Conservation (phyloP, 179 eudicot genomes). For the Beta lomatogona region DNA sequence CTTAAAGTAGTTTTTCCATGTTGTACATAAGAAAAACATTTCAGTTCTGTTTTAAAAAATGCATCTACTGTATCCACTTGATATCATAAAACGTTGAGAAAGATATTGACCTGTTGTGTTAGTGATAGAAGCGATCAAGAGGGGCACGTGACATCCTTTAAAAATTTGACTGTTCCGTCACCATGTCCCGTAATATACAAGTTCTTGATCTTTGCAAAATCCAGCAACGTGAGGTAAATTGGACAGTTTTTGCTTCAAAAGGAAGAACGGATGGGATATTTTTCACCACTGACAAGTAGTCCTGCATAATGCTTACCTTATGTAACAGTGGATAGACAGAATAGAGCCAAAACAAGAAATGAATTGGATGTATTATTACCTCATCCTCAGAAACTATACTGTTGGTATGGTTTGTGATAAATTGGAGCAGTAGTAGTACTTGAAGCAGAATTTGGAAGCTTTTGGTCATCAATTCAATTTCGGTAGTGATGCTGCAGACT, state of each 20-base stretch:
- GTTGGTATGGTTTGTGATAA: conserved; percentile 51
- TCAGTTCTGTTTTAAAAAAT: too few species aligned
- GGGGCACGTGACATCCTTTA: conserved; percentile 85
- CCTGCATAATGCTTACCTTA: conserved; percentile 48
- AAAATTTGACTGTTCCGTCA: conserved; percentile 81
- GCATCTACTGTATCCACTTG: too few species aligned
- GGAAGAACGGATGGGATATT: conserved; percentile 66
- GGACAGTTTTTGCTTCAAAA: conserved; percentile 47
- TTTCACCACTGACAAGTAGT: conserved; percentile 38
- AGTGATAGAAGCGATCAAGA: conserved; percentile 61
- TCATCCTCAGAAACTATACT: conserved; percentile 45
- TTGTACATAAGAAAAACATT: too few species aligned
- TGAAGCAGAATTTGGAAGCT: conserved; percentile 69
- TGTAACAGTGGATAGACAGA: neutral
- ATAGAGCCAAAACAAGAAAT: neutral
- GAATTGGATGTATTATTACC: conserved; percentile 42
- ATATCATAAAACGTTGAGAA: too few species aligned
- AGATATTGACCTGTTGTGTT: conserved; percentile 65
- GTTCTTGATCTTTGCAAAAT: conserved; percentile 65
- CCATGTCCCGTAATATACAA: conserved; percentile 83
- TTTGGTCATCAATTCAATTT: conserved; percentile 63
- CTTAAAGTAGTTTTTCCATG: neutral
- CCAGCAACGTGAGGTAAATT: conserved; percentile 56
- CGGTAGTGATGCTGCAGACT: conserved; percentile 71
- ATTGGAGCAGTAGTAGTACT: conserved; percentile 59